Evolutionary conservation across 2,329 filamentous ascomycete species (phyloP), one percentile per base, ranked within the genome.

Genomic region (Paracorniculantispora psalliotae): DNA sequence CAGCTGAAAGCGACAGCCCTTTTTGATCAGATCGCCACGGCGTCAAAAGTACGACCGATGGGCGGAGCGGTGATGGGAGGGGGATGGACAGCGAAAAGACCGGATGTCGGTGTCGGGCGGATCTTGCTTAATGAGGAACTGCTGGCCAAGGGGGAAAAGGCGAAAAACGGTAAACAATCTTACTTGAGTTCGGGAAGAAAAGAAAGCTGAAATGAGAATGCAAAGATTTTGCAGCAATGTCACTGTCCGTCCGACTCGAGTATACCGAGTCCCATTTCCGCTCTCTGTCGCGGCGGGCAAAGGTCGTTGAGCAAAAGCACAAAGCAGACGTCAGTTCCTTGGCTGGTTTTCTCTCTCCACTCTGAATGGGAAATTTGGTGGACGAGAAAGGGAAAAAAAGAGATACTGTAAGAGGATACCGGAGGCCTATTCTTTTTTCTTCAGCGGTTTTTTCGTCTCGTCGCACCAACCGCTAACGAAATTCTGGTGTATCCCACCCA

Each of bases 401-500:
- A 5, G 4, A 43, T 28, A 33, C n/a, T 44, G 37, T 2, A 25
- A 46, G 23, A 19, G 21, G n/a, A 5, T 37, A 12, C 33, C 12
- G 12, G 33, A 5, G 33, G 33, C 33, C 12, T 15, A 37, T 15
- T 25, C 13, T 35, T 17, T 46, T 23, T 50, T 26, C 47, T 50
- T 35, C 47, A 50, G 47, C 28, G 26, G 12, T 37, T 8, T 26
- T n/a, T 51, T 44, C 5, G n/a, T 46, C 41, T 17, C 52, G 52
- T 55, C 41, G 35, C 28, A 55, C 52, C 52, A 47, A 9, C 37
- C 15, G 43, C 52, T 55, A 55, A 55, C 21, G 41, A 25, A 47
- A 19, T 55, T 15, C n/a, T 47, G 28, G 52, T 55, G 52, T 55
- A 55, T 55, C 52, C 52, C 52, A 55, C 52, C 52, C 8, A 13